Conservation (phyloP, 1,139 yeast species). For the Pichia sp. region DNA sequence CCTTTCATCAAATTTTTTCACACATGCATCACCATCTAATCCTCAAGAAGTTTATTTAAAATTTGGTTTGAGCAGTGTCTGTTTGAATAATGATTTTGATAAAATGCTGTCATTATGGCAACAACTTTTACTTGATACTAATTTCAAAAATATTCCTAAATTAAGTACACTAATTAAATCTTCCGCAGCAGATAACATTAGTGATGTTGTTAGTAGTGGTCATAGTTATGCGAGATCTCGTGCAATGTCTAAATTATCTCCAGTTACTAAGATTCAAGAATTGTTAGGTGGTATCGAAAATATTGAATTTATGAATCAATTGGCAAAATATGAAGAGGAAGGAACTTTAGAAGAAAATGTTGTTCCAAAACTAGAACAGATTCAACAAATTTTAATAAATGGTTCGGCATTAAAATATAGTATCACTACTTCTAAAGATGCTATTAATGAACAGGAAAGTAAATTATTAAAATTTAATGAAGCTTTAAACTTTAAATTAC, state of each 20-base stretch:
- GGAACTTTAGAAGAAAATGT: slow-evolving; percentile 45
- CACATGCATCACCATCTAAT: slow-evolving; percentile 50
- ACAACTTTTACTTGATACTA: slow-evolving; percentile 63
- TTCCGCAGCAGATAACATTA: slow-evolving; percentile 70
- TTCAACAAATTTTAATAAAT: slow-evolving; percentile 42
- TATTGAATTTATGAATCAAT: slow-evolving; percentile 57
- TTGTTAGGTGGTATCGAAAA: slow-evolving; percentile 68
- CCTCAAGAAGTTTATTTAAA: slow-evolving; percentile 41
- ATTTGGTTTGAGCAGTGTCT: slow-evolving; percentile 59
- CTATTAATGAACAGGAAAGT: slow-evolving; percentile 38
- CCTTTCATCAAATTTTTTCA: slow-evolving; percentile 50
- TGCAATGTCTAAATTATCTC: slow-evolving; percentile 60
- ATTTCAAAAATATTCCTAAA: slow-evolving; percentile 64
- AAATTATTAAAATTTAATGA: slow-evolving; percentile 36
- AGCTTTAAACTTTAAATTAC: slow-evolving; percentile 8
- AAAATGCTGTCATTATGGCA: slow-evolving; percentile 60
- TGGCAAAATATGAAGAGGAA: slow-evolving; percentile 55
- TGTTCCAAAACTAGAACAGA: slow-evolving; percentile 55
- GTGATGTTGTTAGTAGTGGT: slow-evolving; percentile 79
- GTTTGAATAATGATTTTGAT: slow-evolving; percentile 59
- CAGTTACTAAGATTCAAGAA: slow-evolving; percentile 57
- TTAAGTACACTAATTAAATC: slow-evolving; percentile 67
- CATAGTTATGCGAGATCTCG: slow-evolving; percentile 73
- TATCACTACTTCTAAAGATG: slow-evolving; percentile 50
- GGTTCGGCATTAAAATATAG: slow-evolving; percentile 44